A percentile compares a stretch with the other conserved stretches of the same genome.
phyloP scores from a whole-genome alignment of 1,139 yeast genomes.

The Candida pseudoviswanathii region DNA sequence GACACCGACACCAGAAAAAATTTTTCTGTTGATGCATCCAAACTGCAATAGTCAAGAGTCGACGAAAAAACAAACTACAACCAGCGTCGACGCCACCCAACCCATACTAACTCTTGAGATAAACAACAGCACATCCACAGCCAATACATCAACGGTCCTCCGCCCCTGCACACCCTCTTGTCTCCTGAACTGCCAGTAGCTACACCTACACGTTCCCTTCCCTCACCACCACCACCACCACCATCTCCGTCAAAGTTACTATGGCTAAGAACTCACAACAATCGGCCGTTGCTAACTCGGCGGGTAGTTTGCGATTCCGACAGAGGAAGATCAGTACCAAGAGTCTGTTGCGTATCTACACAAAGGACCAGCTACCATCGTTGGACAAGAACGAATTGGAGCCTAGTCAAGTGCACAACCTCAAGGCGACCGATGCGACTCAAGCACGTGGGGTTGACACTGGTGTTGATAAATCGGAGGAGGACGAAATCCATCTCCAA shows the following conservation, averaged over 20 bases:
- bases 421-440: slow-evolving; percentile 35
- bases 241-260: slow-evolving; percentile 31
- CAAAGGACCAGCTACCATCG: slow-evolving; percentile 57
- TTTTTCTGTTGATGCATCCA: slow-evolving; percentile 6
- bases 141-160: neutral
- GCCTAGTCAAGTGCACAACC: slow-evolving; percentile 48
- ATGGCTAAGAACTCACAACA: slow-evolving; percentile 35
- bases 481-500: slow-evolving; percentile 94
- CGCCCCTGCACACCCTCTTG: neutral
- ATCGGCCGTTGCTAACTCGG: slow-evolving; percentile 49
- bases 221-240: neutral
- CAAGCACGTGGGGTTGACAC: slow-evolving; percentile 68
- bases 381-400: slow-evolving; percentile 56
- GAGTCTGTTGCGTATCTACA: slow-evolving; percentile 86
- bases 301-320: slow-evolving; percentile 53
- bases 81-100: slow-evolving; percentile 3
- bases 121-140: neutral
- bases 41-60: slow-evolving; percentile 9
- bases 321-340: slow-evolving; percentile 91
- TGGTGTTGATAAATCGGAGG: slow-evolving; percentile 98
- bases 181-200: neutral
- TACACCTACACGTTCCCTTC: neutral
- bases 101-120: neutral
- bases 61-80: neutral
- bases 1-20: neutral